phyloP scores from a whole-genome alignment of 495 filamentous ascomycete genomes.

The Thermothielavioides terrestris region DNA sequence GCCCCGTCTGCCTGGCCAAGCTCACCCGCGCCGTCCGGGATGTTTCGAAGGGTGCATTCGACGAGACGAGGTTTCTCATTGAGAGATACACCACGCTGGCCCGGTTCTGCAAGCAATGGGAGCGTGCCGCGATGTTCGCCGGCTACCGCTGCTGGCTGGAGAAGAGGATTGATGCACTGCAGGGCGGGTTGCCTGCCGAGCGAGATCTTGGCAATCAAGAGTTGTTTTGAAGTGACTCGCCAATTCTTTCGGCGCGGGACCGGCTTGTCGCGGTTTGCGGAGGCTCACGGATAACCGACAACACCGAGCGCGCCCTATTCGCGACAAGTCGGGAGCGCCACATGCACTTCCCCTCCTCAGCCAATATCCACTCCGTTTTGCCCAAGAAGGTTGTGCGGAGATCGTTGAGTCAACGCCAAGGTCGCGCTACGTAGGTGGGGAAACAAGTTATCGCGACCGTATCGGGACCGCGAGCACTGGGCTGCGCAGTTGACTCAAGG shows the following conservation, averaged over 20 bases:
- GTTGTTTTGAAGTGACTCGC: too few relatives aligned
- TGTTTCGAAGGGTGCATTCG: not conserved
- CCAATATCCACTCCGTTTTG: not conserved
- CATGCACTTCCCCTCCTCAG: not conserved
- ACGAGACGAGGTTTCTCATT: slow-evolving; percentile 19
- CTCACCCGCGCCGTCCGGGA: slow-evolving; percentile 26
- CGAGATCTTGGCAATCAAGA: too few relatives aligned
- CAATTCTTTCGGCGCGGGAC: too few relatives aligned
- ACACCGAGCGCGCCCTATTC: not conserved
- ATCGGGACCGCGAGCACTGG: too few relatives aligned
- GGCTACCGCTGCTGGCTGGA: slow-evolving; percentile 34
- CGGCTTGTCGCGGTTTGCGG: slow-evolving; percentile 7
- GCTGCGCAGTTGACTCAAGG: too few relatives aligned
- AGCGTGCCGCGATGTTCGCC: slow-evolving; percentile 32
- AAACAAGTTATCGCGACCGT: not conserved
- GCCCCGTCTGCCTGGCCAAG: slow-evolving; percentile 54
- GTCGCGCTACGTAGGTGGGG: not conserved
- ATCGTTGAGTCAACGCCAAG: not conserved
- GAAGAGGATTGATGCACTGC: slow-evolving; percentile 12
- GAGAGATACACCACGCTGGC: slow-evolving; percentile 38
- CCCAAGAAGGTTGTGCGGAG: not conserved
- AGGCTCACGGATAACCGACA: not conserved
- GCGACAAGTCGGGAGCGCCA: not conserved
- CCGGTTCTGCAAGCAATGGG: slow-evolving; percentile 36
- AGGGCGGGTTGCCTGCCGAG: not conserved